These are phyloP conservation scores for Stipa capillata DNA, from an alignment of 176 grass and related monocot species.

Conservation along the genomic window DNA sequence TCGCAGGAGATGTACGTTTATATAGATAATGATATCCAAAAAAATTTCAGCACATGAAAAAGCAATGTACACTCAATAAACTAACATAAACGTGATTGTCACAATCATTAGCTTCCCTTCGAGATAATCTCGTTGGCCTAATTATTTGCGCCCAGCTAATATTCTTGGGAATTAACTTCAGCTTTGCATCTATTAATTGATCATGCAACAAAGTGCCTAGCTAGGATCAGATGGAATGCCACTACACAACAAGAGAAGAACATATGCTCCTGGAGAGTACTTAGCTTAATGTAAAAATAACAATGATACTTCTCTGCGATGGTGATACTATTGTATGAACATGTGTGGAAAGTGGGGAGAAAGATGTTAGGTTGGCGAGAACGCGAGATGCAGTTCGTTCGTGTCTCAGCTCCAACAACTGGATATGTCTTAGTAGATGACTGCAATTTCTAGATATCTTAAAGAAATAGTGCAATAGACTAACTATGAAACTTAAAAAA, in stretches of 20 bases:
- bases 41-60: neutral
- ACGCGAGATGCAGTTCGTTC: neutral
- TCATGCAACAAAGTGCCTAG: slow-evolving; percentile 10
- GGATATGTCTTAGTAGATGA: neutral
- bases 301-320: neutral
- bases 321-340: slow-evolving; percentile 2
- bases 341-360: slow-evolving; percentile 8
- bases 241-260: slow-evolving; percentile 30
- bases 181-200: slow-evolving; percentile 14
- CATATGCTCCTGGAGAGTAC: slow-evolving; percentile 16
- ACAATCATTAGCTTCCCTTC: neutral
- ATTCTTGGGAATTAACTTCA: slow-evolving; percentile 9
- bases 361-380: neutral
- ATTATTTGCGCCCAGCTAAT: slow-evolving; percentile 10
- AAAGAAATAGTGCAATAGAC: neutral
- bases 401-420: neutral
- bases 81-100: neutral
- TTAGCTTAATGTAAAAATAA: neutral
- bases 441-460: neutral
- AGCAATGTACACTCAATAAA: neutral
- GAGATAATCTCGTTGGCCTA: neutral
- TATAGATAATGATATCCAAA: neutral
- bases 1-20: no score
- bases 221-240: slow-evolving; percentile 24
- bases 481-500: neutral